A percentile compares a stretch with the other conserved stretches of the same genome.
Evolutionary conservation across 2,329 filamentous ascomycete species (phyloP).

Genomic region (Aspergillus ochraceoroseus): DNA sequence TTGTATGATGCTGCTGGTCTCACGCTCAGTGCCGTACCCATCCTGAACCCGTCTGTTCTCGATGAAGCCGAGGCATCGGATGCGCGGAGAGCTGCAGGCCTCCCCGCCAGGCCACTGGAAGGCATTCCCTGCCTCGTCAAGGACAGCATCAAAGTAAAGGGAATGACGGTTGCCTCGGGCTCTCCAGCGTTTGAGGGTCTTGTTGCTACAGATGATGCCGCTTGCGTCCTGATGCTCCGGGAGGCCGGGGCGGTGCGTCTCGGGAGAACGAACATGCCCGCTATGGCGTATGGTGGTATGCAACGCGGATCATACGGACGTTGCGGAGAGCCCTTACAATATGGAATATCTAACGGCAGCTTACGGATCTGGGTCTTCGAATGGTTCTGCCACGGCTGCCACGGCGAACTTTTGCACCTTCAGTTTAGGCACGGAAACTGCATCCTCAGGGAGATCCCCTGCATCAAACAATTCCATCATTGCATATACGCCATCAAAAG

Average conservation of each 20-base stretch:
- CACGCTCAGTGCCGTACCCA: slow-evolving; percentile 47
- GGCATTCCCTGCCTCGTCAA: slow-evolving; percentile 57
- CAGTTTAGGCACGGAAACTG: slow-evolving; percentile 53
- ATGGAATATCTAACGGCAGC: slow-evolving; percentile 51
- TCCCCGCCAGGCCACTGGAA: slow-evolving; percentile 44
- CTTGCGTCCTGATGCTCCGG: slow-evolving; percentile 46
- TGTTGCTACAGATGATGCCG: slow-evolving; percentile 50
- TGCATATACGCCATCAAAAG: slow-evolving; percentile 54
- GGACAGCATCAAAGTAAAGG: slow-evolving; percentile 53
- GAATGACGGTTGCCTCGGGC: slow-evolving; percentile 52
- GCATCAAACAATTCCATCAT: slow-evolving; percentile 55
- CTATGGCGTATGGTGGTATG: slow-evolving; percentile 57
- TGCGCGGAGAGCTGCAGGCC: slow-evolving; percentile 39
- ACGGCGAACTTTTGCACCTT: slow-evolving; percentile 51
- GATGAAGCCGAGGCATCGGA: slow-evolving; percentile 49
- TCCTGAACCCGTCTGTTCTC: slow-evolving; percentile 47
- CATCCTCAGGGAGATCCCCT: slow-evolving; percentile 54
- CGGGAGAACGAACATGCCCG: slow-evolving; percentile 57
- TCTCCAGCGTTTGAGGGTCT: slow-evolving; percentile 53
- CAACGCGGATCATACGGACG: slow-evolving; percentile 54
- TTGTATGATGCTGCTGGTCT: slow-evolving; percentile 43
- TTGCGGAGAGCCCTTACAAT: slow-evolving; percentile 56
- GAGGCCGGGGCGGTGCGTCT: slow-evolving; percentile 50
- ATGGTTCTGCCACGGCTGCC: slow-evolving; percentile 51
- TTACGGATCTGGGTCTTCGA: slow-evolving; percentile 55